Evolutionary conservation across 2,329 filamentous ascomycete genomes (phyloP), one percentile per base, ranked within the genome.

Genomic region (Aspergillus latus): DNA sequence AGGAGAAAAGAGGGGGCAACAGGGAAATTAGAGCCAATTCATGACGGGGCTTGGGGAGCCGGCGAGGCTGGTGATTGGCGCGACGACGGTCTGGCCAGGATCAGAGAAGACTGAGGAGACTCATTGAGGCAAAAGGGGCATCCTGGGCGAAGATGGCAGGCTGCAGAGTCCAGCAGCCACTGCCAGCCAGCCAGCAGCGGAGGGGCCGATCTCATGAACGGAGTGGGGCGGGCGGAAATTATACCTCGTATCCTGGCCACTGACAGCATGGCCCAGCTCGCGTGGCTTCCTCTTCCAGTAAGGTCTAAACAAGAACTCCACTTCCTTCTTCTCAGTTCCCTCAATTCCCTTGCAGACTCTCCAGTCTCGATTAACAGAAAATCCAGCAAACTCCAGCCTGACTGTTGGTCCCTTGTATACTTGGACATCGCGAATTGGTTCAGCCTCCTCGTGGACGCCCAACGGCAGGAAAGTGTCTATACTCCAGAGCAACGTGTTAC

Each of bases 21-120:
- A 44, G 49, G 54, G 52, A 56, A 58, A 59, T 56, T 48, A 53
- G 56, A 43, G 54, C 44, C 30, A 60, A 36, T 44, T 43, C 15
- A 44, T 52, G 42, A 47, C 29, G 50, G 50, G 47, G 56, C 55
- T 34, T 54, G 44, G 44, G 37, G 34, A 48, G 42, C 34, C 28
- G 52, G 39, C 30, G 30, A 36, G 50, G 46, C 51, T 46, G 55
- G 51, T 50, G 56, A 58, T 54, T 58, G 56, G 56, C 40, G 16
- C 44, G 36, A 21, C 32, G 49, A 39, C 46, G 42, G 54, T 59
- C 57, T 54, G 50, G 54, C 46, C 49, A 40, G 40, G 36, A n/a
- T 28, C 34, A 30, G 16, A 45, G 49, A 37, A 37, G 34, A 37
- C 10, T 37, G 8, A 13, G n/a, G n/a, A 11, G 34, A 21, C 21